Percentiles rank a stretch among this genome's conserved stretches.
Evolutionary conservation across 2,329 filamentous ascomycete species (phyloP).

Genomic region (Trichoderma gracile): DNA sequence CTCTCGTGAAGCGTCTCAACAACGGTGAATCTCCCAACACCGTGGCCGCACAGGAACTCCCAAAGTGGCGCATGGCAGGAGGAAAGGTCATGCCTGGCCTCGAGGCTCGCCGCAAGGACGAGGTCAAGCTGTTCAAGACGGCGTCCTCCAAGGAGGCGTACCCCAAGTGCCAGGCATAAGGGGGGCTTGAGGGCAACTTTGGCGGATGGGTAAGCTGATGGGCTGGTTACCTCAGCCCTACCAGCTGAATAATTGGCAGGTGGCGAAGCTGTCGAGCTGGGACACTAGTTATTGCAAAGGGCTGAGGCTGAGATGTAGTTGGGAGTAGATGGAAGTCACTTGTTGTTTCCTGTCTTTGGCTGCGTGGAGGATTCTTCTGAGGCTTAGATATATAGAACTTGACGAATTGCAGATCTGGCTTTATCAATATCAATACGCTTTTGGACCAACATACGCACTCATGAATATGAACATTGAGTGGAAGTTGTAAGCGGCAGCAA

Average conservation of each 20-base stretch:
- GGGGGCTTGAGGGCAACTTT: too few relatives aligned
- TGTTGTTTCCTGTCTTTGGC: background rate
- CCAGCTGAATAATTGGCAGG: conserved; percentile 12
- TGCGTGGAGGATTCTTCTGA: background rate
- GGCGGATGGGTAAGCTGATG: conserved; percentile 17
- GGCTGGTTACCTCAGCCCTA: conserved; percentile 23
- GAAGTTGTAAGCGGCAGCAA: background rate
- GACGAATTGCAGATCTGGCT: conserved; percentile 2
- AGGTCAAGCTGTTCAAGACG: conserved; percentile 41
- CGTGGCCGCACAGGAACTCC: conserved; percentile 48
- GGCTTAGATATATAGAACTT: background rate
- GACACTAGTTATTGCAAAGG: background rate
- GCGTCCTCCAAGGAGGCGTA: conserved; percentile 13
- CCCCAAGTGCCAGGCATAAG: conserved; percentile 8
- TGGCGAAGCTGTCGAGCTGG: background rate
- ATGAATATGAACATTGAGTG: background rate
- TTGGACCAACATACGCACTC: background rate
- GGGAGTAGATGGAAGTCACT: conserved; percentile 17
- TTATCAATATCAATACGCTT: background rate
- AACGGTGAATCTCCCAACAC: conserved; percentile 44
- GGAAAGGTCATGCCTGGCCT: conserved; percentile 44
- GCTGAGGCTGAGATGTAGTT: conserved; percentile 4
- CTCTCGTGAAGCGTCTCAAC: conserved; percentile 47
- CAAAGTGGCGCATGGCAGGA: conserved; percentile 49
- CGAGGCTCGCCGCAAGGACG: conserved; percentile 44